These are phyloP conservation scores for Ogataea nakhonphanomensis DNA, from an alignment of 805 yeast genomes.

Conservation along the genomic window DNA sequence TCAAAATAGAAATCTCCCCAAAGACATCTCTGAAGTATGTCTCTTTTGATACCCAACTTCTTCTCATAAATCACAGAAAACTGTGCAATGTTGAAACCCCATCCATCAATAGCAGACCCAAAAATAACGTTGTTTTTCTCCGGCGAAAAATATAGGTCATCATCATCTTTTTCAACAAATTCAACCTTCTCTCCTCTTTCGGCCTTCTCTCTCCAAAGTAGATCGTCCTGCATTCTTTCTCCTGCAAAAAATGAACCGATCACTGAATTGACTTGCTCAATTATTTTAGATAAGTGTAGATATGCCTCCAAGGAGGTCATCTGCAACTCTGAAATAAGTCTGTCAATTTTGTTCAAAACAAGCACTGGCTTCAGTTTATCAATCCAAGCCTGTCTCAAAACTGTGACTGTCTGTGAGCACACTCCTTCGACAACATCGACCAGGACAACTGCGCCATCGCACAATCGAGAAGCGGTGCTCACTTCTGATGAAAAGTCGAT, in stretches of 20 bases:
- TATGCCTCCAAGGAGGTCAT: constrained; percentile 84
- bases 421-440: constrained; percentile 99
- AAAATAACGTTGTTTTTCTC: constrained; percentile 85
- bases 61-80: constrained; percentile 83
- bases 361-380: constrained; percentile 85
- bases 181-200: constrained; percentile 46
- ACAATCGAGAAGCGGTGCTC: constrained; percentile 88
- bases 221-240: constrained; percentile 86
- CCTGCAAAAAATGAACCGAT: constrained; percentile 92
- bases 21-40: constrained; percentile 74
- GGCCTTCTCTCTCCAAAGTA: constrained; percentile 65
- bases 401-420: constrained; percentile 95
- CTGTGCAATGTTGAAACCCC: constrained; percentile 93
- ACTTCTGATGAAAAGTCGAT: constrained; percentile 96
- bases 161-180: constrained; percentile 72
- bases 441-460: constrained; percentile 94
- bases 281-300: constrained; percentile 66
- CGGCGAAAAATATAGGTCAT: constrained; percentile 83
- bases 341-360: constrained; percentile 87
- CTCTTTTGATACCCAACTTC: constrained; percentile 79
- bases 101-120: constrained; percentile 90
- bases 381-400: constrained; percentile 91
- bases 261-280: constrained; percentile 94
- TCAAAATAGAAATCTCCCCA: constrained; percentile 96
- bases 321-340: constrained; percentile 77